These are phyloP conservation scores for Achaetomium macrosporum DNA, from an alignment of 2,329 filamentous ascomycete species.

Conservation along the genomic window DNA sequence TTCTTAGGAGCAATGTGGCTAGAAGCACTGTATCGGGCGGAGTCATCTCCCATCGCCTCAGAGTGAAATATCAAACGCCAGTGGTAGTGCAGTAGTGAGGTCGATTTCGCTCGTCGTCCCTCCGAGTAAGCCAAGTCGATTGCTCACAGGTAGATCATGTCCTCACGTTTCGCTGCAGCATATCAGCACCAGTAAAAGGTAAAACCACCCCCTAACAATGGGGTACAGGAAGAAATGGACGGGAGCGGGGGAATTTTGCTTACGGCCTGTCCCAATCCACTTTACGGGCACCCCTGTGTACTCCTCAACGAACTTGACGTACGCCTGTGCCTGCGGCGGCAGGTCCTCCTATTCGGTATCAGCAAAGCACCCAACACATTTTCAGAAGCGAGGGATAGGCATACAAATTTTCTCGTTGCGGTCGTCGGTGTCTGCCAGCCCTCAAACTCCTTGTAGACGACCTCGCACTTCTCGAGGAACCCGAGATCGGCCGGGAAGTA, in stretches of 20 bases:
- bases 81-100: neutral
- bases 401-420: slow-evolving; percentile 48
- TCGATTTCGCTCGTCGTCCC: neutral
- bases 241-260: neutral
- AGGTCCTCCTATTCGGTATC: slow-evolving; percentile 42
- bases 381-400: neutral
- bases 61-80: neutral
- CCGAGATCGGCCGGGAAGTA: slow-evolving; percentile 61
- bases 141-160: slow-evolving; percentile 22
- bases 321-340: slow-evolving; percentile 57
- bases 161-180: slow-evolving; percentile 16
- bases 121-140: neutral
- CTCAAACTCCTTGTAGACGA: slow-evolving; percentile 61
- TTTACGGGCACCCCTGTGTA: slow-evolving; percentile 48
- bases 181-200: neutral
- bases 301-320: slow-evolving; percentile 60
- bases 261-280: slow-evolving; percentile 26
- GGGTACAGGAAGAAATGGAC: neutral
- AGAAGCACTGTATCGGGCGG: neutral
- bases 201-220: neutral
- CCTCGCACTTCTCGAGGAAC: slow-evolving; percentile 52
- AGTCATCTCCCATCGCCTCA: neutral
- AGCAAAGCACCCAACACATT: neutral
- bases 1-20: neutral
- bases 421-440: slow-evolving; percentile 65